Base-by-base conservation (phyloP, 2,329 filamentous ascomycete genomes). In the Penicillium vulpinum region DNA sequence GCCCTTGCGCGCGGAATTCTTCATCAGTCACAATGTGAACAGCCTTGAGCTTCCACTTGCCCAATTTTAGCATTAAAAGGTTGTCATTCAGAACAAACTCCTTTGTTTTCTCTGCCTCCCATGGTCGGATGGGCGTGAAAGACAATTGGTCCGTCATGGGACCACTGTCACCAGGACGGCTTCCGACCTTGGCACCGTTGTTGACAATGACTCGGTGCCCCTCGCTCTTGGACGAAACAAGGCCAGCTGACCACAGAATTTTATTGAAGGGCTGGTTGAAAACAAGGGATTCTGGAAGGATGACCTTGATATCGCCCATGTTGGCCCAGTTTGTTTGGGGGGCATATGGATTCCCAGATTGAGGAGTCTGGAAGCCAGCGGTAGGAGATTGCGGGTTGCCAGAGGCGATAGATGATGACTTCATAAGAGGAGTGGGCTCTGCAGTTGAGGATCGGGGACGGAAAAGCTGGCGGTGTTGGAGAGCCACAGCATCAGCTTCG, bases 401-500 rank as follows among this genome's bases (percentile, higher is more conserved):
- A 6, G 56, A 39, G n/a, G 64, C 57, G 31, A 64, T 49, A 10
- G 36, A 55, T 1, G 71, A 53, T 11, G 51, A 62, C 28, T 59
- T 58, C 5, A 63, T 65, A 26, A 72, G 62, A 10, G 73, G 72
- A 6, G 70, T 73, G 4, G 72, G 73, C 36, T 70, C 68, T n/a
- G 63, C 67, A 2, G 66, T 72, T 6, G 73, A 74, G 8, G 60
- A 68, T 29, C 67, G 70, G 29, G 71, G 63, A 21, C 68, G 68
- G 66, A 81, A 75, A 6, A 84, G 68, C 57, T 79, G 75, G 43
- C 78, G 77, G 61, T 87, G 85, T 59, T 85, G 78, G 16, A 68
- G 64, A 57, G 86, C 85, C 7, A 90, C 87, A 22, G 83, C 78
- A 15, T 83, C 71, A 0, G 92, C 91, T 59, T 83, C 83, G 8